These are phyloP conservation scores for Plantago ovata DNA, from an alignment of 257 asterid genomes.

Conservation along the genomic window DNA sequence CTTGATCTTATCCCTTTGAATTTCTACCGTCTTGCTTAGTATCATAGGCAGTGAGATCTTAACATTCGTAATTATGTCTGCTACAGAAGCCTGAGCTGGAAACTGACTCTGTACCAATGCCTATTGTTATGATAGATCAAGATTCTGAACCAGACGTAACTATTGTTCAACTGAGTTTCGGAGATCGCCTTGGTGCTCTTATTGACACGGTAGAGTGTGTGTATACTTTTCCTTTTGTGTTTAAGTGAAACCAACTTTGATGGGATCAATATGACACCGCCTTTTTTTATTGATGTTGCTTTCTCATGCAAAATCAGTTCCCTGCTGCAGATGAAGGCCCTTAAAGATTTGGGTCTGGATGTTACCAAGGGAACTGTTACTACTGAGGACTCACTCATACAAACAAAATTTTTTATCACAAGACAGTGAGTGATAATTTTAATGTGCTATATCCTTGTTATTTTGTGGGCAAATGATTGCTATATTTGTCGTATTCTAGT, in stretches of 20 bases:
- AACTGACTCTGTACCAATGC: conserved; percentile 65
- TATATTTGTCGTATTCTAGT: neutral
- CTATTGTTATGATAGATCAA: conserved; percentile 87
- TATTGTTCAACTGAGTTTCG: conserved; percentile 84
- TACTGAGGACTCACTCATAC: conserved; percentile 69
- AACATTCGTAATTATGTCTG: neutral
- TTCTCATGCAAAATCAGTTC: conserved; percentile 14
- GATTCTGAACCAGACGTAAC: conserved; percentile 83
- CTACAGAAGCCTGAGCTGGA: conserved; percentile 49
- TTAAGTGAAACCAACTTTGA: neutral
- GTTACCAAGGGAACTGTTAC: conserved; percentile 85
- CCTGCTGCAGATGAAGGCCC: conserved; percentile 85
- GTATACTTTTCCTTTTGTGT: too few species aligned
- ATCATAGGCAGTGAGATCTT: too few species aligned
- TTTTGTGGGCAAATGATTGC: conserved; percentile 12
- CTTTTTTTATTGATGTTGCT: conserved; percentile 17
- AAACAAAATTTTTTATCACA: conserved; percentile 74
- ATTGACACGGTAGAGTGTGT: conserved; percentile 67
- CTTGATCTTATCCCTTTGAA: too few species aligned
- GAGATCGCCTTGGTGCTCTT: conserved; percentile 97
- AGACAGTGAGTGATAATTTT: conserved; percentile 50
- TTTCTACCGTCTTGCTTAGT: too few species aligned
- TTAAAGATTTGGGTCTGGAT: conserved; percentile 90
- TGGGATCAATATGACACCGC: conserved; percentile 1
- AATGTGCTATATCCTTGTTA: conserved; percentile 1